Conservation (phyloP, 805 yeast genomes). For the Blastobotrys attinorum region DNA sequence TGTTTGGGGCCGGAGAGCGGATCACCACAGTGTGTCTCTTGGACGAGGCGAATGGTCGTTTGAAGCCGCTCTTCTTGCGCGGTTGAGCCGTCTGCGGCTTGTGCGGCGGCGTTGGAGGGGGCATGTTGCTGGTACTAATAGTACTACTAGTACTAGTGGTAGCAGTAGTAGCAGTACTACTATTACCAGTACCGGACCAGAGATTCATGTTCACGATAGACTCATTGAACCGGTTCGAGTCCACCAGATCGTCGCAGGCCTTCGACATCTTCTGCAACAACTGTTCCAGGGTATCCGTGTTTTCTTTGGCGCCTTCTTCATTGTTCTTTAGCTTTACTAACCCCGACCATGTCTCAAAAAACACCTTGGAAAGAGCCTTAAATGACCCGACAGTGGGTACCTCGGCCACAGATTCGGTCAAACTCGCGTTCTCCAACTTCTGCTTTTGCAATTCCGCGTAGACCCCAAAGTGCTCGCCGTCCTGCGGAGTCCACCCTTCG, state of each 20-base stretch:
- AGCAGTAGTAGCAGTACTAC: not conserved
- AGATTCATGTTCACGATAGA: not conserved
- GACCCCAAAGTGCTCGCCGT: conserved; percentile 10
- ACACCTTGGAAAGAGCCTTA: conserved; percentile 1
- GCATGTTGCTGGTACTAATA: not conserved
- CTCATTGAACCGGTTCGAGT: not conserved
- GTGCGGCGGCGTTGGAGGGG: not conserved
- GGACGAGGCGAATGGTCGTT: not conserved
- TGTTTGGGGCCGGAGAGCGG: conserved; percentile 10
- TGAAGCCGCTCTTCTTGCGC: not conserved
- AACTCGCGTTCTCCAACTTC: conserved; percentile 4
- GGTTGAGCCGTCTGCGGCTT: not conserved
- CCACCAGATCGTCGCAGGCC: not conserved
- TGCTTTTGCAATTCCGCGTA: conserved; percentile 9
- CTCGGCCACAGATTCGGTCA: not conserved
- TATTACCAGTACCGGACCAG: too few species aligned
- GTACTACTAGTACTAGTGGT: too few species aligned
- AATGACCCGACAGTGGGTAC: conserved; percentile 3
- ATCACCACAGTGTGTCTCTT: conserved; percentile 8
- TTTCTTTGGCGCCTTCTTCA: not conserved
- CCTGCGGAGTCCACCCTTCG: conserved; percentile 16
- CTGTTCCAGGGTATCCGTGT: not conserved
- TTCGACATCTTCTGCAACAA: conserved; percentile 1
- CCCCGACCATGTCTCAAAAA: conserved; percentile 1
- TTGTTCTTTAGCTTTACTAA: conserved; percentile 1